Evolutionary conservation across 2,329 filamentous ascomycete species (phyloP), one percentile per base, ranked within the genome.

Genomic region (Coniochaeta sp.): DNA sequence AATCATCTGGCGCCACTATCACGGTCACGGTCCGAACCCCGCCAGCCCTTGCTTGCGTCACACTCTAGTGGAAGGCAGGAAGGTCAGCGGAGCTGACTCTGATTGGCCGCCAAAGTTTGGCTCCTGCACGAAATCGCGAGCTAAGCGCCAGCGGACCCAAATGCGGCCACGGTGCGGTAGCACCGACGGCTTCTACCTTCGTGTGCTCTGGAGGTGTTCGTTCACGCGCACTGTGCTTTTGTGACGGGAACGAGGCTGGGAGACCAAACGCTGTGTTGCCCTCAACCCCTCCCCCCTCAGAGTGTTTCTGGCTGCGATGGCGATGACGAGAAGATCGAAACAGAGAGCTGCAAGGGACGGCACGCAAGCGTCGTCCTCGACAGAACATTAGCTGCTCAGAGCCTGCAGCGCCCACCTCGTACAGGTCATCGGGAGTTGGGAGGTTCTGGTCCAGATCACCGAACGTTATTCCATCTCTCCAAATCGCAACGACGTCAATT

Each of bases 81-180:
- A 17, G 10, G 47, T 52, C 47, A 52, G 47, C 47, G 47, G 47
- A 52, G 47, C 5, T 7, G 22, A 12, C 4, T 24, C 26, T 26
- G 47, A 52, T 52, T 52, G 47, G 47, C 12, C 42, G 3, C 42
- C 42, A 12, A 14, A 22, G n/a, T 17, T 17, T 22, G 42, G 24
- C 47, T 52, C 17, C 47, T 52, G 47, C 47, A 52, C 47, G 47
- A 16, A 52, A 52, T 28, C 22, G 47, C 47, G n/a, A 30, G 24
- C 8, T 52, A 52, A 52, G 47, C 47, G 47, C 47, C 47, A 30
- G 24, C 47, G 47, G 47, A 52, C 47, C 47, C 47, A 28, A 52
- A 52, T 52, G 47, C 47, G 47, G 47, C 47, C 47, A 24, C 47
- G 47, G 47, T 52, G 47, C 47, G 47, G 47, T 52, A 52, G 47